Base-by-base conservation (phyloP, 805 yeast genomes). In the Candida corydali region DNA sequence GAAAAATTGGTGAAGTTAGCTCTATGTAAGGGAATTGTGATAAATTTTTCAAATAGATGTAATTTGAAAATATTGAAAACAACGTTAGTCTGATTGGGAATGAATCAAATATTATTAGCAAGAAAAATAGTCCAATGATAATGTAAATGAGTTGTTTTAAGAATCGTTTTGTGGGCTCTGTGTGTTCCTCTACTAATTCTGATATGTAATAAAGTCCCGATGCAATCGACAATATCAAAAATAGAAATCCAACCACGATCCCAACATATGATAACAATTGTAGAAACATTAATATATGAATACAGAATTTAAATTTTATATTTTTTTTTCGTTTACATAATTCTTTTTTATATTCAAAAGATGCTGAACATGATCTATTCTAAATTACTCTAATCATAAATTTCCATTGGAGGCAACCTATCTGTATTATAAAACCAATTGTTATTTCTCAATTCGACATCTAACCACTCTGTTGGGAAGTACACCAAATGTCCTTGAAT, bases 371-470 rank as follows among this genome's bases (percentile, higher is more conserved):
- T n/a, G n/a, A n/a, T n/a, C n/a, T n/a, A n/a, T n/a, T n/a, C n/a
- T n/a, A n/a, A n/a, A n/a, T n/a, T n/a, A n/a, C n/a, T 23, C 33
- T 50, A 87, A 51, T 88, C 91, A 57, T 85, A 93, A 36, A 93
- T 91, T 54, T 93, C 98, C 38, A 93, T 78, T 1, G 98, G 98
- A 4, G 98, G 96, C 18, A 93, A 67, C 51, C 95, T 78, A 54
- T 93, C 98, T 34, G 94, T 81, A 50, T 82, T 86, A 66, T 86
- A 89, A 57, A 88, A 89, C 98, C 98, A 91, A 54, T 94, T 93
- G 8, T 86, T 91, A 5, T 86, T 77, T 39, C 89, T 96, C 20
- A 88, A 76, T 59, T 93, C 98, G 40, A 80, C 75, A 49, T 75
- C 67, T 29, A 93, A 70, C 98, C 98, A 93, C 42, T 87, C 87